Evolutionary conservation across 1,284 basidiomycete species (phyloP), one percentile per base, ranked within the genome.

Genomic region (Papiliotrema terrestris): DNA sequence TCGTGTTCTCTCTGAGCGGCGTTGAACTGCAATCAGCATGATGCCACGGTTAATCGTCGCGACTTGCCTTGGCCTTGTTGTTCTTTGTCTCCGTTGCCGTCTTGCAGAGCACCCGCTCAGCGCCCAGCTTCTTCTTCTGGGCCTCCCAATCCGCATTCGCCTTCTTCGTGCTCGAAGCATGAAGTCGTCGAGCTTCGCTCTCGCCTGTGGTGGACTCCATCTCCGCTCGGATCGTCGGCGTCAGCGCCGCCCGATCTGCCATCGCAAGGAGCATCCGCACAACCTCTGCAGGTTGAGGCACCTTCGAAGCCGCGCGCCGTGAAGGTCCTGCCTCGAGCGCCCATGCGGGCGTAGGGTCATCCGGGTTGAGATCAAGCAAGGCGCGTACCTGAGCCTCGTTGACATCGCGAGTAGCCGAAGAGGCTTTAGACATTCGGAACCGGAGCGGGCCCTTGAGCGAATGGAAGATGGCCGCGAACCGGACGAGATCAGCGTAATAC

Each of bases 211-310:
- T 52, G 1, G 35, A 49, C 19, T 67, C 72, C 53, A 72, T 57
- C 11, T 68, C 62, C 8, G 29, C 43, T 15, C 62, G 51, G 8
- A 72, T 59, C 32, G 25, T 60, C 19, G 51, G 65, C 20, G 60
- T 66, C 2, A 43, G 42, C 49, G 61, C 50, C 20, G 58, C 60
- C 20, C 66, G 52, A 25, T 73, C 68, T 11, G 56, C 59, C 9
- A 74, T 29, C 2, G 63, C 66, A 20, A 74, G 43, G 14, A 74
- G 62, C 72, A 74, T 74, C n/a, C 67, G 56, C 13, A 73, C 59
- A 2, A 74, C 62, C 56, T 73, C 71, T 19, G 51, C 32, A 0
- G 68, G 58, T 19, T 56, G 56, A 2, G 72, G 72, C 2, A 70
- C 50, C 9, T 68, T 58, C 19, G 67, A 70, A 1, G 71, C 71